Evolutionary conservation across 306 rosid genomes (phyloP), one percentile per base, ranked within the genome.

Genomic region (Amphicarpaea edgeworthii): DNA sequence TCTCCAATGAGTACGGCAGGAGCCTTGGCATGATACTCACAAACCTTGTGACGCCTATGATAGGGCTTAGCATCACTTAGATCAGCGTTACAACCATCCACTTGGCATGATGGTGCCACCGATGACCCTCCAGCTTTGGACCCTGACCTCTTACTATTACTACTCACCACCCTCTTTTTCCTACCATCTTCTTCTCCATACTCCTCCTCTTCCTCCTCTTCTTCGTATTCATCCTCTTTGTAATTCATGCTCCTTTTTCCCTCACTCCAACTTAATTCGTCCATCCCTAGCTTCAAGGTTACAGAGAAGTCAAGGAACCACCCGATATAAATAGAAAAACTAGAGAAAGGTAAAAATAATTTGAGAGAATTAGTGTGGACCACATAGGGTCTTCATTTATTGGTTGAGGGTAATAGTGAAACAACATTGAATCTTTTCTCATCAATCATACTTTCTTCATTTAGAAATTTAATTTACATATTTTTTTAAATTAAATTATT

Each of bases 31-130:
- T 96, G 99, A 10, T 67, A 9, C 72, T 88, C 96, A 37, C 99
- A 96, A 45, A 96, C 97, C 91, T 93, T 96, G 73, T 96, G 99
- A 7, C 98, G 89, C 12, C 85, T 85, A 46, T 93, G 89, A 72
- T 96, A 93, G 40, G 70, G 80, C 89, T 89, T 96, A 1, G 89
- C 91, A n/a, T 58, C 85, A 3, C 82, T 89, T 70, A 93, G 77
- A 87, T 96, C 98, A 66, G 85, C 91, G 66, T 69, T 81, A 72
- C 99, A 96, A 38, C 73, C 50, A 26, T 89, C 96, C 3, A 82
- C 99, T 46, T 90, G 98, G 61, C 99, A 78, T 41, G 73, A 47
- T 34, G 90, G 82, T 38, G 85, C 66, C 20, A 82, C 50, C 60
- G 93, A 81, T 64, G 93, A 81, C 4, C 84, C 79, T 17, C 93